phyloP scores from a whole-genome alignment of 768 basidiomycete genomes.

The Suillus placidus region DNA sequence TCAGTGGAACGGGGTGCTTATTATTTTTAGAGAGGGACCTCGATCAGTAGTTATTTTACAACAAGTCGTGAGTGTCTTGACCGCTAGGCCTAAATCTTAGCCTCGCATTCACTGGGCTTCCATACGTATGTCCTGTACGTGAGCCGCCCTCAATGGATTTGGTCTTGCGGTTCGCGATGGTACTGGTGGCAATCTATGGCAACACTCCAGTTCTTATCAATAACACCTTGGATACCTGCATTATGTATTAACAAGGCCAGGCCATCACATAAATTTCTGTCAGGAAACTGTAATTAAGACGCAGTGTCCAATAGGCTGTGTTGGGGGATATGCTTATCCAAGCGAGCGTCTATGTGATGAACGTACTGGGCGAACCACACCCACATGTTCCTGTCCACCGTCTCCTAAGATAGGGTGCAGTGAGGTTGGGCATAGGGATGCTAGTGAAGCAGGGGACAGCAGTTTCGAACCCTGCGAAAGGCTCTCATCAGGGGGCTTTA shows the following conservation, averaged over 20 bases:
- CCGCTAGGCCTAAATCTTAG: neutral
- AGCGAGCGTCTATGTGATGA: too few relatives aligned
- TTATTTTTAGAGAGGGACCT: neutral
- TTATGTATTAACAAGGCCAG: neutral
- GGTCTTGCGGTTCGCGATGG: neutral
- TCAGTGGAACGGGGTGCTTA: neutral
- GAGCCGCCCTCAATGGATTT: neutral
- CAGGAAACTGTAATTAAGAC: too few relatives aligned
- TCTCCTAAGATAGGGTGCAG: too few relatives aligned
- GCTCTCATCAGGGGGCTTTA: too few relatives aligned
- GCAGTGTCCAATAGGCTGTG: too few relatives aligned
- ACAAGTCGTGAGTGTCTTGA: neutral
- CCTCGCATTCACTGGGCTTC: neutral
- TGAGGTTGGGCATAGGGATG: too few relatives aligned
- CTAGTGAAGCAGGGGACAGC: too few relatives aligned
- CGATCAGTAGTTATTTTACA: neutral
- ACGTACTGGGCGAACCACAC: too few relatives aligned
- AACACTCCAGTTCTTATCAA: neutral
- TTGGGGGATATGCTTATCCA: too few relatives aligned
- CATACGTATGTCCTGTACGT: neutral
- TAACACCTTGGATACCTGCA: neutral
- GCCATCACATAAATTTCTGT: too few relatives aligned
- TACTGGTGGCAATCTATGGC: neutral
- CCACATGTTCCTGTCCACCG: too few relatives aligned
- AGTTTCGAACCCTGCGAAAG: too few relatives aligned